phyloP scores from a whole-genome alignment of 2,329 filamentous ascomycete genomes.

The Delphinella strobiligena region DNA sequence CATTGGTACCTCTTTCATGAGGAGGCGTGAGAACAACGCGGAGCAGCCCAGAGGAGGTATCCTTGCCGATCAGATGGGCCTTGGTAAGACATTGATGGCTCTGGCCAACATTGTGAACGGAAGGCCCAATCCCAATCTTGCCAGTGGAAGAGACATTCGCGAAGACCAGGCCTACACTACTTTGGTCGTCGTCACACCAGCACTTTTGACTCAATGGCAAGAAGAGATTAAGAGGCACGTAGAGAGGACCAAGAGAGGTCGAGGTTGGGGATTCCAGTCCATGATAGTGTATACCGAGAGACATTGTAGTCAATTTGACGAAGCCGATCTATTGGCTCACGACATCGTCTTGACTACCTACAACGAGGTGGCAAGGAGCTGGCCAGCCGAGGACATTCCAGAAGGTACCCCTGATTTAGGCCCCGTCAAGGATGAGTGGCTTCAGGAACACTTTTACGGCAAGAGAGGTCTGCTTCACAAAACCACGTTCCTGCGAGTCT shows the following conservation, averaged over 20 bases:
- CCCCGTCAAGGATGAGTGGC: conserved; percentile 30
- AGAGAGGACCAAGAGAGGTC: not conserved
- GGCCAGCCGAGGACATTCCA: not conserved
- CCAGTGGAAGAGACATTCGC: conserved; percentile 9
- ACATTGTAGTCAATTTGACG: not conserved
- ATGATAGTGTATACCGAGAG: conserved; percentile 8
- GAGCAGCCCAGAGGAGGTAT: conserved; percentile 28
- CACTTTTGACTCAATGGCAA: conserved; percentile 29
- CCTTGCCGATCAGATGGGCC: conserved; percentile 30
- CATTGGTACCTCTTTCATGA: conserved; percentile 42
- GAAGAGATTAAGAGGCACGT: conserved; percentile 17
- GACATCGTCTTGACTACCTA: conserved; percentile 31
- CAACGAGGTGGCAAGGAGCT: conserved; percentile 27
- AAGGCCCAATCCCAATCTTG: not conserved
- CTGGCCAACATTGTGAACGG: conserved; percentile 34
- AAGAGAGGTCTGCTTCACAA: conserved; percentile 26
- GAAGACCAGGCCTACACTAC: conserved; percentile 21
- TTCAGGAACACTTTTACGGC: conserved; percentile 18
- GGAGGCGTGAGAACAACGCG: conserved; percentile 32
- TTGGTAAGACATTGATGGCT: conserved; percentile 30
- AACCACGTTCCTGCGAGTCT: conserved; percentile 37
- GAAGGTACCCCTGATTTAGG: conserved; percentile 5
- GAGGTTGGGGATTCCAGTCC: conserved; percentile 8
- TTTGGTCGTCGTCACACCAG: conserved; percentile 29
- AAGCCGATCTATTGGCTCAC: conserved; percentile 7